These are phyloP conservation scores for Cladosporium sphaerospermum DNA, from an alignment of 2,329 filamentous ascomycete species.

Conservation along the genomic window DNA sequence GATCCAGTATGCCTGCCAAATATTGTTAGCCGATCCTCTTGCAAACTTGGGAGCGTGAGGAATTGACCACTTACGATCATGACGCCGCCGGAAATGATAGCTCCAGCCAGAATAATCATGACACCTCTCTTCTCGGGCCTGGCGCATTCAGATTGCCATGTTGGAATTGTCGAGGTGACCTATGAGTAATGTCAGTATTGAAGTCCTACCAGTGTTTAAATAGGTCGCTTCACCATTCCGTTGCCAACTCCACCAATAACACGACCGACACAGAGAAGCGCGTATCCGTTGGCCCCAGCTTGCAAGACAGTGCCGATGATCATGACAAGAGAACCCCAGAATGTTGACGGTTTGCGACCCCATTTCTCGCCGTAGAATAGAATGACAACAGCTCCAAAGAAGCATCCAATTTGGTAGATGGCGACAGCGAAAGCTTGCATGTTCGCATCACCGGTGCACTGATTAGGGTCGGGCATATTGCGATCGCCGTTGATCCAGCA, in stretches of 20 bases:
- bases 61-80: constrained; percentile 26
- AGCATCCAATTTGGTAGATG: constrained; percentile 13
- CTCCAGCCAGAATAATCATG: constrained; percentile 44
- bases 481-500: constrained; percentile 7
- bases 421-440: constrained; percentile 36
- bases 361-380: constrained; percentile 11
- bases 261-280: constrained; percentile 42
- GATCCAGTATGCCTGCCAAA: constrained; percentile 38
- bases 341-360: constrained; percentile 12
- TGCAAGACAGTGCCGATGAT: constrained; percentile 44
- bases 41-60: neutral
- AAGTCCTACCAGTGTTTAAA: no score
- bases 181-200: neutral
- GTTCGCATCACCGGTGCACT: constrained; percentile 26
- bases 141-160: constrained; percentile 46
- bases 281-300: constrained; percentile 38
- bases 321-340: constrained; percentile 33
- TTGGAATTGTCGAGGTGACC: constrained; percentile 34
- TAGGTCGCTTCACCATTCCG: constrained; percentile 32
- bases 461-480: constrained; percentile 2
- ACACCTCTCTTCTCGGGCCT: constrained; percentile 44
- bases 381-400: constrained; percentile 10
- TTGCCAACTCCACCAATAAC: constrained; percentile 47
- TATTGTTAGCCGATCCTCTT: neutral
- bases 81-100: constrained; percentile 45